Evolutionary conservation across 176 grass and related monocot genomes (phyloP).

Genomic region (Canna indica): DNA sequence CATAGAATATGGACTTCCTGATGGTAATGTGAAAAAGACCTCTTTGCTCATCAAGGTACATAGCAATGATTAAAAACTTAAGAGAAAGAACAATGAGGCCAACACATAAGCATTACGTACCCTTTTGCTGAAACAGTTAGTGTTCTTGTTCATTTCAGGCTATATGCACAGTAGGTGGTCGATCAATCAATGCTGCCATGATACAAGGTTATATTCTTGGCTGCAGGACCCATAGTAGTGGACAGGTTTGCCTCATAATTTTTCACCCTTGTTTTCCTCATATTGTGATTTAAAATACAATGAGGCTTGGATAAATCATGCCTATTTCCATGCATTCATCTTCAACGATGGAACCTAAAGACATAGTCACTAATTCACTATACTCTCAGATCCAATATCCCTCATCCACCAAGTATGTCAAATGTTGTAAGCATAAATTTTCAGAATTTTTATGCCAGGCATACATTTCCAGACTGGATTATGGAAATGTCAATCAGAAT

Average conservation of each 20-base stretch:
- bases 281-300: not conserved
- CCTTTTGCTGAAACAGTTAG: not conserved
- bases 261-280: not conserved
- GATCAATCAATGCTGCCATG: slow-evolving; percentile 6
- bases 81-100: not conserved
- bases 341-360: no score
- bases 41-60: slow-evolving; percentile 85
- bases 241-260: not conserved
- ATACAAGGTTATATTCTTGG: slow-evolving; percentile 10
- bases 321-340: no score
- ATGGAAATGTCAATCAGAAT: no score
- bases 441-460: no score
- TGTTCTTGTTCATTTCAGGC: not conserved
- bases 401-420: no score
- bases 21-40: slow-evolving; percentile 81
- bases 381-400: no score
- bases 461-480: no score
- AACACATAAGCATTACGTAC: not conserved
- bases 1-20: slow-evolving; percentile 82
- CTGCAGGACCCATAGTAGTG: slow-evolving; percentile 3
- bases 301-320: no score
- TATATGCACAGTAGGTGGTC: slow-evolving; percentile 7
- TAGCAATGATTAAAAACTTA: not conserved
- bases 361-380: no score
- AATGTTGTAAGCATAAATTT: no score